Base-by-base conservation (phyloP, 768 basidiomycete genomes). In the Mycena rosella region DNA sequence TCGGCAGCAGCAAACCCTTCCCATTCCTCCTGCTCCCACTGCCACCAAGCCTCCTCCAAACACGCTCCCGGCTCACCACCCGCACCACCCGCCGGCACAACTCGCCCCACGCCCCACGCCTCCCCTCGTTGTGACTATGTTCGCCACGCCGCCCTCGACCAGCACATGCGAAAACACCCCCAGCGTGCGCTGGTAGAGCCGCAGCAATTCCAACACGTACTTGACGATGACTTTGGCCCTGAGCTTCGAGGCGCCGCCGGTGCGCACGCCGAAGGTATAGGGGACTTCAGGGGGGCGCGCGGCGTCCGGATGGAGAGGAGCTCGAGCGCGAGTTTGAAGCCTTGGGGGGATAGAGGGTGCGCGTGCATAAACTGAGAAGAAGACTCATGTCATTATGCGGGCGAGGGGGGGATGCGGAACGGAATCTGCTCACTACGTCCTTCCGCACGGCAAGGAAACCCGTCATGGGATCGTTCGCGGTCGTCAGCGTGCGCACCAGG, bases 311-410 rank as follows among this genome's bases (percentile, higher is more conserved):
- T 27, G 30, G 47, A 26, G 34, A 65, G 63, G 45, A 65, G 55
- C 40, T 65, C 63, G 34, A 65, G 40, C 29, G 63, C 63, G 63
- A 65, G 58, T 32, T 65, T 65, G 55, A 65, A 65, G 55, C 63
- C 63, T 11, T 29, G 30, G 58, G 58, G 36, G 49, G 42, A 44
- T 5, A 60, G 40, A 66, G 27, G 48, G 40, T 29, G 27, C 42
- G 42, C 18, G n/a, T 20, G n/a, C 44, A 29, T 22, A 20, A 42
- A 48, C 18, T 29, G 32, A 22, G 57, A 40, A 18, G 27, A 17
- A 60, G 60, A 57, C 6, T 44, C 20, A n/a, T 20, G 24, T 26
- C 26, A 44, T 27, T 7, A n/a, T 1, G 38, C 7, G 36, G 49
- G 10, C 18, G 18, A 18, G 11, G 32, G 32, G 27, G 30, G 52